Evolutionary conservation across 2,329 filamentous ascomycete species (phyloP), one percentile per base, ranked within the genome.

Genomic region (Scytalidium lignicola): DNA sequence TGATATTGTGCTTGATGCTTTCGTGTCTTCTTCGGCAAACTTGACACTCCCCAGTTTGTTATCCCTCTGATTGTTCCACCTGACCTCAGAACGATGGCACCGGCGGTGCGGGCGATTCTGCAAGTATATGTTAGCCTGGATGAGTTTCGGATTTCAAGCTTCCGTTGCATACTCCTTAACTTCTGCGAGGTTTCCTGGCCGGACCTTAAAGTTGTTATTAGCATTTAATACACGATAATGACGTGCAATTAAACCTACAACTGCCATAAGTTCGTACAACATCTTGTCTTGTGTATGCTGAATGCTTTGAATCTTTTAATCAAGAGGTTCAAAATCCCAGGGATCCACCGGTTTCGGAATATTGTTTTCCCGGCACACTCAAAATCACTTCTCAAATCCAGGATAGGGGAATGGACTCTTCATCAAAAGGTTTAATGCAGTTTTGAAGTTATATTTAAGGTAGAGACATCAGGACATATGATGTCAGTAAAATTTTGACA

Each of bases 181-280:
- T 78, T 97, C 92, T 66, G 78, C 75, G 66, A 96, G 74, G 72
- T 83, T 92, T 77, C 89, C 89, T 59, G 90, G 89, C 65, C 93
- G 92, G 74, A 95, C 90, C 93, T 97, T 66, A 20, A 39, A 41
- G 43, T 26, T 40, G 28, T 63, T 59, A 63, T 26, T 26, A 26
- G 23, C 57, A 37, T 15, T 8, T 28, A 44, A 23, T 51, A 21
- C 3, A 17, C 44, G 19, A 6, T 15, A 28, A 42, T 32, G 26
- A 13, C 17, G 37, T 20, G 18, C 3, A 7, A 28, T 20, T 19
- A 40, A 10, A 74, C 86, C 64, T 74, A 96, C 93, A 73, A 96
- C 86, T 69, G 88, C 93, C 70, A 99, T 93, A 65, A 97, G 76
- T 75, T 99, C 93, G 78, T 99, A 99, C 73, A 99, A 76, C 93